Evolutionary conservation across 805 yeast species (phyloP).

Genomic region (Lipomyces starkeyi): DNA sequence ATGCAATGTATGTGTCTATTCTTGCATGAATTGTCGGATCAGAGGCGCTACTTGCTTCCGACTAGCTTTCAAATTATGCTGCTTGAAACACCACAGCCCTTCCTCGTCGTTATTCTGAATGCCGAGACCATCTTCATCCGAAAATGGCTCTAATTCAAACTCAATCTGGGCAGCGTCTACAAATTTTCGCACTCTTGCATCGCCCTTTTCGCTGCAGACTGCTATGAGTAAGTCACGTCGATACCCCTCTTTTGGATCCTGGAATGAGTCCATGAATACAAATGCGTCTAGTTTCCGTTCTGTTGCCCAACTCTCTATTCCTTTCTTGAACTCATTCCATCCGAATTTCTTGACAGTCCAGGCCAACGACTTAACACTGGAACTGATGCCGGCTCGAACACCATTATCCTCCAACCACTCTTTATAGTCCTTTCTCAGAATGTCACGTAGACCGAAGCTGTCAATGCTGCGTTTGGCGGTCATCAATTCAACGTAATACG

Average conservation of each 20-base stretch:
- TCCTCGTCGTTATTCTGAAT: constrained; percentile 30
- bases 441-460: constrained; percentile 64
- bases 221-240: constrained; percentile 54
- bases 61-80: constrained; percentile 67
- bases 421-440: constrained; percentile 85
- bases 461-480: constrained; percentile 65
- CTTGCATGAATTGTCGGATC: constrained; percentile 40
- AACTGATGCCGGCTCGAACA: constrained; percentile 70
- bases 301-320: constrained; percentile 44
- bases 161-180: constrained; percentile 37
- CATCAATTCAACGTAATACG: constrained; percentile 47
- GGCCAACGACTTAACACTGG: constrained; percentile 66
- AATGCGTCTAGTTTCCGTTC: constrained; percentile 50
- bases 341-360: constrained; percentile 53
- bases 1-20: constrained; percentile 1
- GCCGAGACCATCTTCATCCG: constrained; percentile 18
- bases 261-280: constrained; percentile 58
- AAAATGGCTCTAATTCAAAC: constrained; percentile 42
- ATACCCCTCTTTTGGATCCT: constrained; percentile 45
- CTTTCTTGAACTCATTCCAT: constrained; percentile 41
- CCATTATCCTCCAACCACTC: constrained; percentile 55
- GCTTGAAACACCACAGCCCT: constrained; percentile 46
- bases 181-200: constrained; percentile 35
- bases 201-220: constrained; percentile 37
- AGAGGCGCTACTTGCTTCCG: constrained; percentile 88